Evolutionary conservation across 1,139 yeast genomes (phyloP).

Genomic region (Candida glucosophila): DNA sequence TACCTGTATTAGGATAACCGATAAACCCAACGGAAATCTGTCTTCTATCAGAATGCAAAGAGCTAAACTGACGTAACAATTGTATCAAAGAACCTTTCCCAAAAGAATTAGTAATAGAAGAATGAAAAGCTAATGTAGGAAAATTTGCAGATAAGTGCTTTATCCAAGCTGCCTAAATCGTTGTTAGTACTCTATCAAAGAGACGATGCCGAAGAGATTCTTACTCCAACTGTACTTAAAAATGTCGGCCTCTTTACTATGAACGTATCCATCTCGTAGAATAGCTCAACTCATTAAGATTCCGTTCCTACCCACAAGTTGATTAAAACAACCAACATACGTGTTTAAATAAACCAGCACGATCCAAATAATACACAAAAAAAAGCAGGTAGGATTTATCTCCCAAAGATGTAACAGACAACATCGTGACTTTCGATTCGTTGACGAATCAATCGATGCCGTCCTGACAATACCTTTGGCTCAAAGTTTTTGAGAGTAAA

Average conservation of each 20-base stretch:
- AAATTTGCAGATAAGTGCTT: slow-evolving; percentile 84
- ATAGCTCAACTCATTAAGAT: slow-evolving; percentile 63
- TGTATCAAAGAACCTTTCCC: slow-evolving; percentile 97
- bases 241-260: slow-evolving; percentile 71
- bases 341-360: slow-evolving; percentile 28
- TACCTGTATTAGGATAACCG: slow-evolving; percentile 97
- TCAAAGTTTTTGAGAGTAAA: slow-evolving; percentile 1
- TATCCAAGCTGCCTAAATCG: slow-evolving; percentile 94
- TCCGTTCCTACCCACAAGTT: slow-evolving; percentile 27
- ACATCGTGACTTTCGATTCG: slow-evolving; percentile 26
- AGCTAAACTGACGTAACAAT: slow-evolving; percentile 83
- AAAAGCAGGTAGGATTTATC: slow-evolving; percentile 55
- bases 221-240: slow-evolving; percentile 2
- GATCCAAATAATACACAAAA: slow-evolving; percentile 33
- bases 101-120: slow-evolving; percentile 92
- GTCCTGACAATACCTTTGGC: slow-evolving; percentile 67
- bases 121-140: slow-evolving; percentile 97
- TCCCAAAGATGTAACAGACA: slow-evolving; percentile 98
- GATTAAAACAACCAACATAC: slow-evolving; percentile 38
- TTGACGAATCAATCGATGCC: slow-evolving; percentile 27
- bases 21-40: slow-evolving; percentile 96
- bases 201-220: background rate
- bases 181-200: slow-evolving; percentile 30
- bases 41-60: slow-evolving; percentile 85
- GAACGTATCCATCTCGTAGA: slow-evolving; percentile 36